phyloP scores from a whole-genome alignment of 768 basidiomycete species.

The Phlegmacium glaucopus region DNA sequence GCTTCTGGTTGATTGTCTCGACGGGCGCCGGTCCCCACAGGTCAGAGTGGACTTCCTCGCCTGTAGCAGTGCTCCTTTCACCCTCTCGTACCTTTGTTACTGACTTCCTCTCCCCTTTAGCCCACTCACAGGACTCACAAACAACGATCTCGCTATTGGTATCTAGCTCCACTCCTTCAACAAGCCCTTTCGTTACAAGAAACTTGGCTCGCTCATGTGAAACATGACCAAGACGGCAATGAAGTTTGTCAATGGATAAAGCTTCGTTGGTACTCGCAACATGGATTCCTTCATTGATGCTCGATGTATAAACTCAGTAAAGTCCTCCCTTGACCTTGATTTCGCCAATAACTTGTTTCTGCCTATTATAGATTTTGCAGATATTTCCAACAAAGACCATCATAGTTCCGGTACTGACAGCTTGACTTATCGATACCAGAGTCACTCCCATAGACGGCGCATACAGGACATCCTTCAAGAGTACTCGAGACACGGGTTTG shows the following conservation, averaged over 20 bases:
- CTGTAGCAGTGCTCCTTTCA: too few relatives aligned
- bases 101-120: background rate
- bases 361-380: too few relatives aligned
- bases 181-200: background rate
- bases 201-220: background rate
- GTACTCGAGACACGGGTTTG: background rate
- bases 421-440: background rate
- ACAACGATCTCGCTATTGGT: background rate
- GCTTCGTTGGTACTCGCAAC: background rate
- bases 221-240: background rate
- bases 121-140: background rate
- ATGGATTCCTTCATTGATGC: background rate
- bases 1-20: slow-evolving; percentile 3
- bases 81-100: background rate
- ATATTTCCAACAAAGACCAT: too few relatives aligned
- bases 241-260: background rate
- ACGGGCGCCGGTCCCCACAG: slow-evolving; percentile 2
- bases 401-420: too few relatives aligned
- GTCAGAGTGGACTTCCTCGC: background rate
- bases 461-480: slow-evolving; percentile 12
- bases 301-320: slow-evolving; percentile 11
- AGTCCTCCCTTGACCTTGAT: too few relatives aligned
- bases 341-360: too few relatives aligned
- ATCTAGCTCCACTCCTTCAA: background rate
- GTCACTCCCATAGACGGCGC: slow-evolving; percentile 5